Evolutionary conservation across 345 rosid genomes (phyloP).

Genomic region (Limnanthes douglasii): DNA sequence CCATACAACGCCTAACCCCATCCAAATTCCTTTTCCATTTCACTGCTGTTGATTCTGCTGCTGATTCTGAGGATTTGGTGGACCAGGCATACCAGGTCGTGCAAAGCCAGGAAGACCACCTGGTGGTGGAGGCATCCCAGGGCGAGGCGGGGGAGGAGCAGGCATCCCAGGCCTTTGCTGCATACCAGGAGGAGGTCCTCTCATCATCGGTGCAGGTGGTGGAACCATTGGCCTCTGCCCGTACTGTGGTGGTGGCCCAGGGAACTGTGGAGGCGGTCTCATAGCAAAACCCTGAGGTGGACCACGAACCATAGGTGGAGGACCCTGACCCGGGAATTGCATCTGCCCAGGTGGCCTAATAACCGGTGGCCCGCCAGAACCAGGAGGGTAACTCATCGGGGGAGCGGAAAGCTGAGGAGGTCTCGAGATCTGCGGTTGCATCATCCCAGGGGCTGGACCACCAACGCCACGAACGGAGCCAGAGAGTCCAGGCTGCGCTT

Average conservation of each 20-base stretch:
- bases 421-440: slow-evolving; percentile 64
- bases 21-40: too few relatives aligned
- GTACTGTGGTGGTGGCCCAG: slow-evolving; percentile 23
- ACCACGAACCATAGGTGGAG: background rate
- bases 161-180: slow-evolving; percentile 50
- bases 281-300: slow-evolving; percentile 32
- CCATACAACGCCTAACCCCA: too few relatives aligned
- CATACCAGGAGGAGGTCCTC: slow-evolving; percentile 44
- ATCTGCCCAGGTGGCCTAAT: slow-evolving; percentile 52
- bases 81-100: slow-evolving; percentile 59
- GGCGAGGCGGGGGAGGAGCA: slow-evolving; percentile 10
- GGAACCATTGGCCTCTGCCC: slow-evolving; percentile 37
- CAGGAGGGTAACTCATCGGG: slow-evolving; percentile 32
- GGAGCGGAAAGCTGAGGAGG: slow-evolving; percentile 53
- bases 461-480: slow-evolving; percentile 76
- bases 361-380: slow-evolving; percentile 25
- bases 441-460: slow-evolving; percentile 69
- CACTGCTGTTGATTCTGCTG: slow-evolving; percentile 30
- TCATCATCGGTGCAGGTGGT: slow-evolving; percentile 42
- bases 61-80: slow-evolving; percentile 27
- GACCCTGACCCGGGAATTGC: slow-evolving; percentile 46
- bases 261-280: slow-evolving; percentile 46
- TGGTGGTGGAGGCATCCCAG: slow-evolving; percentile 73
- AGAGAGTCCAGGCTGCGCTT: slow-evolving; percentile 70
- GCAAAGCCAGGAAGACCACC: slow-evolving; percentile 38